phyloP scores from a whole-genome alignment of 2,329 filamentous ascomycete species.

The Alternaria conjuncta region DNA sequence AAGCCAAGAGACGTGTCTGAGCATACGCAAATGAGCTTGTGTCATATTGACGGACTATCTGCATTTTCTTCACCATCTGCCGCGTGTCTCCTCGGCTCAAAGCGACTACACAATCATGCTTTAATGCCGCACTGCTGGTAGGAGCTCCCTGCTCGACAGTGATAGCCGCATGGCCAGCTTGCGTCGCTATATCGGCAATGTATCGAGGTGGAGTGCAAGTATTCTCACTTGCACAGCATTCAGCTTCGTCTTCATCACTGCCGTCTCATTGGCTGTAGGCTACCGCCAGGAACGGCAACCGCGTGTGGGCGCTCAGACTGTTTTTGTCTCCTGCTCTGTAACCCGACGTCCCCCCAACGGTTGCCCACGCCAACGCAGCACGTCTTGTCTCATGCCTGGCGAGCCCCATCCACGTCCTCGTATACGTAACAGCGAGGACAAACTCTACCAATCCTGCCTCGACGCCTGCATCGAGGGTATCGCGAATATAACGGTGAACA shows the following conservation, averaged over 20 bases:
- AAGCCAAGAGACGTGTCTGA: neutral
- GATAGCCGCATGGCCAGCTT: neutral
- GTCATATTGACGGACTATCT: neutral
- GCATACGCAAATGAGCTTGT: neutral
- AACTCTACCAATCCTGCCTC: conserved; percentile 19
- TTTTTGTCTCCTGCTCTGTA: neutral
- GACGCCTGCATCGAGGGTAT: conserved; percentile 28
- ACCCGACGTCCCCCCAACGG: neutral
- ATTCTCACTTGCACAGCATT: neutral
- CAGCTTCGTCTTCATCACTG: neutral
- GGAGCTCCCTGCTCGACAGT: neutral
- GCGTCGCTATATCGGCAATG: neutral
- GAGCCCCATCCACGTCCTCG: neutral
- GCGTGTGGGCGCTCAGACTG: neutral
- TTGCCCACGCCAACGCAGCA: neutral
- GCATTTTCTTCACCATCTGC: neutral
- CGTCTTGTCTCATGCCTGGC: conserved; percentile 16
- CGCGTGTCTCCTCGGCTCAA: neutral
- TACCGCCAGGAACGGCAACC: neutral
- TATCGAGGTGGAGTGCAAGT: neutral
- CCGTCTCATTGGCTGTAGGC: neutral
- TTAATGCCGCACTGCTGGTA: neutral
- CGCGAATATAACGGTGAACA: conserved; percentile 17
- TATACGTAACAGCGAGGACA: conserved; percentile 15
- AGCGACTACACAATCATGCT: neutral